A percentile compares a stretch with the other conserved stretches of the same genome.
Conservation (phyloP, 345 rosid species). For the Raphanus raphanistrum region DNA sequence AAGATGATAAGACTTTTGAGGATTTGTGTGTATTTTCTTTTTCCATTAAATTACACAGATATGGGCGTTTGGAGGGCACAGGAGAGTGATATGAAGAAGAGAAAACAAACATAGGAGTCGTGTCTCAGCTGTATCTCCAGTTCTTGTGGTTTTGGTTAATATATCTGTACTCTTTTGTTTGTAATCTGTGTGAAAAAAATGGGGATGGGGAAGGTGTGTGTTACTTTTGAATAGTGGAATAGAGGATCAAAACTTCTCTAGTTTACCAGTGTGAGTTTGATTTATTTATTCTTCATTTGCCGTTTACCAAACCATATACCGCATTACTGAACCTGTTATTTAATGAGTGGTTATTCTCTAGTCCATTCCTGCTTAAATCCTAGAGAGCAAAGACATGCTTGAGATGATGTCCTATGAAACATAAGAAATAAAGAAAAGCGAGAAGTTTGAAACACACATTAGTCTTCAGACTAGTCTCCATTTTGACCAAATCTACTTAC, state of each 20-base stretch:
- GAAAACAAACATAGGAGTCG: constrained; percentile 17
- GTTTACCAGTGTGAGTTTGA: constrained; percentile 11
- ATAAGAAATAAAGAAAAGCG: neutral
- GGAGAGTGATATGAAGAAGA: constrained; percentile 57
- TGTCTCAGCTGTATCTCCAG: constrained; percentile 8
- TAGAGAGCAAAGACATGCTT: neutral
- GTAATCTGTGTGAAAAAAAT: constrained; percentile 33
- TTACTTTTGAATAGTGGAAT: constrained; percentile 20
- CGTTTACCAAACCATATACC: neutral
- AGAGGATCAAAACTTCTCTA: neutral
- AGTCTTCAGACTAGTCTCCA: too few relatives aligned
- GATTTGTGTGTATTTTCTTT: neutral
- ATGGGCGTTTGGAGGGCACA: constrained; percentile 97
- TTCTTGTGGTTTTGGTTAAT: constrained; percentile 25
- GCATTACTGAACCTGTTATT: neutral
- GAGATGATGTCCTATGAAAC: neutral
- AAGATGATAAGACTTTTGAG: neutral
- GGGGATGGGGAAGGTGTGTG: neutral
- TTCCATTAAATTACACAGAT: constrained; percentile 46
- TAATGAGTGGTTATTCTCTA: constrained; percentile 1
- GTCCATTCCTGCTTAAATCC: neutral
- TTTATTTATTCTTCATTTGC: constrained; percentile 29
- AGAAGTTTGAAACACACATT: too few relatives aligned
- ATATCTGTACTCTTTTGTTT: constrained; percentile 12
- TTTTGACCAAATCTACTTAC: too few relatives aligned